Evolutionary conservation across 306 rosid genomes (phyloP).

Genomic region (Ammopiptanthus mongolicus): DNA sequence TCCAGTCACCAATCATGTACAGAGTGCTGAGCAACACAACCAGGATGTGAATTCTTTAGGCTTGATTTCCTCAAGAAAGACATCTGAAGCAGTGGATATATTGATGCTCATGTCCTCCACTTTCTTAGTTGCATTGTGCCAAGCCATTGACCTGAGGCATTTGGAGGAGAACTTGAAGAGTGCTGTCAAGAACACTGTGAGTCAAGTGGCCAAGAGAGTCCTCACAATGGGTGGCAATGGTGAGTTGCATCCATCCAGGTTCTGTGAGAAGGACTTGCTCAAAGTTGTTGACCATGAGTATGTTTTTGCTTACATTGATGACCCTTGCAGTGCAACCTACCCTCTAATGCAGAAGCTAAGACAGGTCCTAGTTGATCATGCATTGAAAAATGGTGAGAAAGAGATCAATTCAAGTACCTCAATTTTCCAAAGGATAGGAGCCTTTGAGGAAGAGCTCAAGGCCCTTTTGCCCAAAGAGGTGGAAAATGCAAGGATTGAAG

Average conservation of each 20-base stretch:
- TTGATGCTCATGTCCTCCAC: conserved; percentile 83
- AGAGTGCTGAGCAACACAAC: conserved; percentile 95
- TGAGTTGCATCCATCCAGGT: conserved; percentile 79
- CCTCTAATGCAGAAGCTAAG: conserved; percentile 81
- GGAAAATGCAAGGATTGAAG: conserved; percentile 46
- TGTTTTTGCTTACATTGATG: conserved; percentile 66
- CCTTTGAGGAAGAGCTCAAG: conserved; percentile 73
- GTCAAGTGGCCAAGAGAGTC: conserved; percentile 62
- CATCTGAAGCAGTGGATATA: conserved; percentile 74
- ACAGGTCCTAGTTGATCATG: conserved; percentile 74
- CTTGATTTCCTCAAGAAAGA: conserved; percentile 69
- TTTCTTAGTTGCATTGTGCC: conserved; percentile 77
- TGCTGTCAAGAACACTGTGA: conserved; percentile 55
- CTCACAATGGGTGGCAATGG: conserved; percentile 58
- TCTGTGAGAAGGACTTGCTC: conserved; percentile 73
- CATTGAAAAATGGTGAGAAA: conserved; percentile 55
- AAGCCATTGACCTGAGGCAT: conserved; percentile 82
- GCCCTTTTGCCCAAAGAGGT: conserved; percentile 69
- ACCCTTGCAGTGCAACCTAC: conserved; percentile 69
- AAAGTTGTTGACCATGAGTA: conserved; percentile 68
- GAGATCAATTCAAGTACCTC: conserved; percentile 54
- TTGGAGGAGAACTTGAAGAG: conserved; percentile 72
- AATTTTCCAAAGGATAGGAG: conserved; percentile 67
- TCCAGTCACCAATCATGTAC: conserved; percentile 91
- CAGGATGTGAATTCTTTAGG: conserved; percentile 95